Base-by-base conservation (phyloP, 345 rosid species). In the Brassica cretica region DNA sequence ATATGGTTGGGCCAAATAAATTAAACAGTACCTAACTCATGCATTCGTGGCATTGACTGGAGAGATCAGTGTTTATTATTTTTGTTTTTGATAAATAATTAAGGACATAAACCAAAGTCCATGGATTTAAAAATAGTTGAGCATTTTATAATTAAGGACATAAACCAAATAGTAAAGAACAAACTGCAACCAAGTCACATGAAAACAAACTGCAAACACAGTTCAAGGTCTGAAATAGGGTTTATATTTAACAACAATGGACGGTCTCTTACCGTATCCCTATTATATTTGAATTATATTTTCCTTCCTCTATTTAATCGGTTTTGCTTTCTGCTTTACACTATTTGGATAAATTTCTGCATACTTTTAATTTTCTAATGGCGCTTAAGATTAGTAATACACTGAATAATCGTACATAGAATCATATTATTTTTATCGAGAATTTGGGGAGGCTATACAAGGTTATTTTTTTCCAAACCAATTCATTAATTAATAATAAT, bases 1-100 rank as follows among this genome's bases (percentile, higher is more conserved):
- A 46, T 73, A 49, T 78, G 73, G 82, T 78, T 78, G 77, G 74
- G 32, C 18, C 74, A 78, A 67, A 65, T 73, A 73, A 78, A 78
- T 78, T 78, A 6, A 66, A 18, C 24, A 56, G 53, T 67, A 78
- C 78, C 78, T 67, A 78, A 39, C 77, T 16, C 37, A 59, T 66
- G 72, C 39, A 59, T 32, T 66, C 72, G 72, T 78, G 77, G 68
- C 73, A 66, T 46, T 49, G 16, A 49, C 56, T n/a, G 56, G 56
- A 30, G 51, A 41, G 76, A 72, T 56, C 44, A 56, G 64, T 77
- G 18, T 33, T 69, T n/a, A 15, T 16, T 12, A 1, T 60, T 15
- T 60, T 24, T 4, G 46, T 9, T 9, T 39, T 39, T 35, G 9
- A 35, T 35, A 10, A 7, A 25, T 12, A 25, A 25, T 3, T 59